These are phyloP conservation scores for Euclidium syriacum DNA, from an alignment of 345 rosid species.

Conservation along the genomic window DNA sequence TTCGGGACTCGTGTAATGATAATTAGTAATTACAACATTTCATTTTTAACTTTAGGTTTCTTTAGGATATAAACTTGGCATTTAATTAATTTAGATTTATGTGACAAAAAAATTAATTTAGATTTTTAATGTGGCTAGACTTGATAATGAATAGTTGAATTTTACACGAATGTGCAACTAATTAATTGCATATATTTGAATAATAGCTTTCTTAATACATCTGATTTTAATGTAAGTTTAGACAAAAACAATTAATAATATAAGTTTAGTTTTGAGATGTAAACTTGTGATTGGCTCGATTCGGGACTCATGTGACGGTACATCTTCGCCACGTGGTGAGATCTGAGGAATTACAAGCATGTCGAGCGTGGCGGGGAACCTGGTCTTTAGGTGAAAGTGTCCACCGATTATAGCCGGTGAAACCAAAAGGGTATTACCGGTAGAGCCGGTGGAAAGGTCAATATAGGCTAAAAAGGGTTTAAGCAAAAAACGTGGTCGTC, in stretches of 20 bases:
- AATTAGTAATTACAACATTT: neutral
- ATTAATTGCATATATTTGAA: neutral
- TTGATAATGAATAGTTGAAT: neutral
- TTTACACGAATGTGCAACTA: neutral
- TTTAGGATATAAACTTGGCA: neutral
- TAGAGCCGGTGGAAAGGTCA: conserved; percentile 42
- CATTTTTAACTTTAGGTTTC: neutral
- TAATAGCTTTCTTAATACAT: neutral
- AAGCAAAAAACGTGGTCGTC: conserved; percentile 45
- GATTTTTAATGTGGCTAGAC: too few species aligned
- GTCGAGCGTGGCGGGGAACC: conserved; percentile 30
- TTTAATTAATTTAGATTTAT: neutral
- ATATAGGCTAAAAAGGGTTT: conserved; percentile 47
- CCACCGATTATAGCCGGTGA: conserved; percentile 41
- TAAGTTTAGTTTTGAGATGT: neutral
- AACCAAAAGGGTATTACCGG: conserved; percentile 26
- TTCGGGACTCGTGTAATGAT: too few species aligned
- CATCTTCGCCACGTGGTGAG: conserved; percentile 34
- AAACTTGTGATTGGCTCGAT: neutral
- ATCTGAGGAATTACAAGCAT: conserved; percentile 23
- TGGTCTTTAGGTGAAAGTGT: conserved; percentile 31
- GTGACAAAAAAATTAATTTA: too few species aligned
- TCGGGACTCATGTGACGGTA: conserved; percentile 25
- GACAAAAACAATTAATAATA: neutral
- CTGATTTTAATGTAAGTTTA: too few species aligned